A percentile compares a stretch with the other conserved stretches of the same genome.
phyloP scores from a whole-genome alignment of 768 basidiomycete genomes.

The Gymnopilus dilepis region DNA sequence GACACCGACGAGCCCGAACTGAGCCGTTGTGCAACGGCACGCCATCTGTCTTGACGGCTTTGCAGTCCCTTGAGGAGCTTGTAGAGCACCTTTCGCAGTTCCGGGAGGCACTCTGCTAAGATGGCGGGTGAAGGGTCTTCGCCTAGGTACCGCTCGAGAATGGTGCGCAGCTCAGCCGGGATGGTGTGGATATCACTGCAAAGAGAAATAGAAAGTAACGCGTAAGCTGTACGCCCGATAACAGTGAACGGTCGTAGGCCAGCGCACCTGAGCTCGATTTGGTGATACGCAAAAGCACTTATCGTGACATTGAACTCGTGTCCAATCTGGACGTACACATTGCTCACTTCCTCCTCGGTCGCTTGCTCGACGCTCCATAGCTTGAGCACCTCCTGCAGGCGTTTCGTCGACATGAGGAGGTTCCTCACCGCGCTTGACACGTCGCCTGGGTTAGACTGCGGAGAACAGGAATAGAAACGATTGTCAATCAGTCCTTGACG shows the following conservation, averaged over 20 bases:
- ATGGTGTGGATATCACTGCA: constrained; percentile 67
- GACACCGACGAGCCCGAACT: not conserved
- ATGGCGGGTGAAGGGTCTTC: constrained; percentile 81
- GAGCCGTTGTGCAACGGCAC: constrained; percentile 19
- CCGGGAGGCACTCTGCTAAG: constrained; percentile 79
- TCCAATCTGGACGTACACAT: constrained; percentile 88
- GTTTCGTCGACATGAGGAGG: constrained; percentile 83
- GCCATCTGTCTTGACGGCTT: constrained; percentile 65
- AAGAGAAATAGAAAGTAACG: not conserved
- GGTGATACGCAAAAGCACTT: constrained; percentile 71
- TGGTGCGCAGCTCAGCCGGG: constrained; percentile 64
- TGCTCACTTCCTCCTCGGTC: constrained; percentile 77
- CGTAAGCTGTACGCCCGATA: not conserved
- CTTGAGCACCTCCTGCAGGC: constrained; percentile 73
- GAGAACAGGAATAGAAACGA: not conserved
- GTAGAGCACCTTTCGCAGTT: constrained; percentile 81
- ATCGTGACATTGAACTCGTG: constrained; percentile 87
- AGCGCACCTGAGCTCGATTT: constrained; percentile 79
- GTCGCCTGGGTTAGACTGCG: constrained; percentile 42
- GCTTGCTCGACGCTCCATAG: constrained; percentile 70
- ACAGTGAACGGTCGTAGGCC: not conserved
- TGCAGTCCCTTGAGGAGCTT: constrained; percentile 85
- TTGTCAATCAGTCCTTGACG: not conserved
- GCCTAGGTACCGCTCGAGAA: constrained; percentile 67
- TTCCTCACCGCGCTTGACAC: constrained; percentile 65